A percentile compares a stretch with the other conserved stretches of the same genome.
Evolutionary conservation across 2,329 filamentous ascomycete species (phyloP).

Genomic region (Elsinoe perseae): DNA sequence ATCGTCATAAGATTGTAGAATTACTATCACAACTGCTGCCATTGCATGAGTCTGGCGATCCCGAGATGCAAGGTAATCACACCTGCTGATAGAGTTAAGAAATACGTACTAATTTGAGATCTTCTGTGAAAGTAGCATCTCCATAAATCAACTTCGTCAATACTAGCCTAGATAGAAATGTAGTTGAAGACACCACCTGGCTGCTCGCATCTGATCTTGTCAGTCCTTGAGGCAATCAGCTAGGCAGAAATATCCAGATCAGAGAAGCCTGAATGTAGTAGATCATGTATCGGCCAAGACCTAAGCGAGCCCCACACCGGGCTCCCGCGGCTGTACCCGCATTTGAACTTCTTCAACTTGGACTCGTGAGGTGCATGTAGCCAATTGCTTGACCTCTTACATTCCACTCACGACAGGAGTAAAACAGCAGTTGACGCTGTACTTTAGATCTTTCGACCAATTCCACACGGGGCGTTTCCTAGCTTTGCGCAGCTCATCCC

Average conservation of each 20-base stretch:
- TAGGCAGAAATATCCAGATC: not conserved
- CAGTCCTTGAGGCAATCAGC: not conserved
- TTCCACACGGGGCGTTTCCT: not conserved
- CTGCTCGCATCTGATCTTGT: too few species aligned
- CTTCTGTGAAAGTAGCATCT: too few species aligned
- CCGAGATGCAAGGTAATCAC: too few species aligned
- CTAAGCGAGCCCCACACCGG: constrained; percentile 8
- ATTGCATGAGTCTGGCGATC: too few species aligned
- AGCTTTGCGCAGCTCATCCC: constrained; percentile 2
- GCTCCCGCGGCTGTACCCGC: not conserved
- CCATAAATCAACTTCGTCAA: too few species aligned
- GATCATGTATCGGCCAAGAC: constrained; percentile 5
- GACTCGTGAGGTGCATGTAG: not conserved
- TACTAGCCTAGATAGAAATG: too few species aligned
- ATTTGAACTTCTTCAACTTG: constrained; percentile 9
- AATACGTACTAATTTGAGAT: too few species aligned
- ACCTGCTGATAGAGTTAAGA: too few species aligned
- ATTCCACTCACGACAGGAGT: not conserved
- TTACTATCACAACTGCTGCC: too few species aligned
- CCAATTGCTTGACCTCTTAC: not conserved
- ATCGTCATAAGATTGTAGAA: too few species aligned
- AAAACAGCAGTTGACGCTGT: not conserved
- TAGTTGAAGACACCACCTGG: too few species aligned
- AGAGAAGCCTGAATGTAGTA: not conserved
- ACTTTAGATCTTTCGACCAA: not conserved